Evolutionary conservation across 306 rosid genomes (phyloP).

Genomic region (Medicago arabica): DNA sequence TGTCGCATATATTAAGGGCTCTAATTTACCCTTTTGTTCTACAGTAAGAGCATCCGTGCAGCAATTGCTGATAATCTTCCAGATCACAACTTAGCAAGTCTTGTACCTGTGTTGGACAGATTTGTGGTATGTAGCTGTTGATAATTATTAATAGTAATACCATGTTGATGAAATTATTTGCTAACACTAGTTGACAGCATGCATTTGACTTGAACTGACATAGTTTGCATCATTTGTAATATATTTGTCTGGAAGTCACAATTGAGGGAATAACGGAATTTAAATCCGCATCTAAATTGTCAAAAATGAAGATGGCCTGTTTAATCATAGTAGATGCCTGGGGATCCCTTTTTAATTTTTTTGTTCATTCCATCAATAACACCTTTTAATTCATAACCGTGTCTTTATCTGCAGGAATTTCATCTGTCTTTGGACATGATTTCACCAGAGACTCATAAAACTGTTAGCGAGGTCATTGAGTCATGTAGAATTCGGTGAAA

Average conservation of each 20-base stretch:
- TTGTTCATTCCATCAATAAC: not conserved
- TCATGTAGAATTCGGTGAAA: constrained; percentile 78
- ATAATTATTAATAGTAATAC: not conserved
- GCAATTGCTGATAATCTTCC: constrained; percentile 61
- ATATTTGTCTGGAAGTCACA: not conserved
- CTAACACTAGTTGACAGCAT: not conserved
- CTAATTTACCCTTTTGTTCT: constrained; percentile 12
- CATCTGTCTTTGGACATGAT: constrained; percentile 94
- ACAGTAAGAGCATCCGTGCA: constrained; percentile 56
- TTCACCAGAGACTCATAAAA: constrained; percentile 93
- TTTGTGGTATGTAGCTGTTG: constrained; percentile 75
- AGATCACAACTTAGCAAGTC: constrained; percentile 64
- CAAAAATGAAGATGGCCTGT: not conserved
- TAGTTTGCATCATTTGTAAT: not conserved
- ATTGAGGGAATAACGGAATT: constrained; percentile 10
- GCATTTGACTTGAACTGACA: not conserved
- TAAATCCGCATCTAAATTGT: not conserved
- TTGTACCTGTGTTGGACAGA: constrained; percentile 97
- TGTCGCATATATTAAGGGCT: constrained; percentile 21
- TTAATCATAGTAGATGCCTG: constrained; percentile 29
- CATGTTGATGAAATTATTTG: constrained; percentile 28
- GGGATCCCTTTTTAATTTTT: not conserved
- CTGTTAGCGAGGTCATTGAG: constrained; percentile 92
- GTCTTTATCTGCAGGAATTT: constrained; percentile 71
- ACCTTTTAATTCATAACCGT: not conserved